Evolutionary conservation across 306 rosid species (phyloP), one percentile per base, ranked within the genome.

Genomic region (Vigna trinervia): DNA sequence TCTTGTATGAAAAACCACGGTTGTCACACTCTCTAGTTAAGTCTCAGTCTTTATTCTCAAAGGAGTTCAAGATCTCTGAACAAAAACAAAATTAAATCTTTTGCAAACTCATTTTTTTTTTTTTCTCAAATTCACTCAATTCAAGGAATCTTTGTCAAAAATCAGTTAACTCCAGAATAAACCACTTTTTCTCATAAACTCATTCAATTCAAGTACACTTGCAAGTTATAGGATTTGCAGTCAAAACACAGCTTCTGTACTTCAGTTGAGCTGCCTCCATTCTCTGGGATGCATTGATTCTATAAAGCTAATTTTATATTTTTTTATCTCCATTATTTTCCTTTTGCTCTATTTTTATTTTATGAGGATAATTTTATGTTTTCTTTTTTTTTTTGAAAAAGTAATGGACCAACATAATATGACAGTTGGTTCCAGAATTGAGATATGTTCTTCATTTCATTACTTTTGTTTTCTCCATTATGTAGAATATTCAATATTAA

Each of bases 381-480:
- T 54, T 5, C 12, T 26, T 12, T 43, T 58, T 57, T 22, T 57
- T 22, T 45, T 23, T 20, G 26, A 30, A 56, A 51, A 12, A 36
- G 20, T 5, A 52, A 28, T 51, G 14, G 39, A 13, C 13, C 13
- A 11, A 12, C 8, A 43, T 43, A 43, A 43, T 10, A 43, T 11
- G 8, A 43, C 13, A 43, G 48, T 10, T 43, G 48, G 13, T 43
- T 11, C 12, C 48, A 43, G 48, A 39, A 34, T 51, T 77, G 50
- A 68, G 50, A 28, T 23, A 14, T 11, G 69, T 12, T 39, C 47
- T 60, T 23, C 12, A 36, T 48, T 60, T 69, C n/a, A 59, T 59
- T 20, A 69, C 32, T 78, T 28, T 57, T 78, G 69, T 69, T 78
- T 78, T 30, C 12, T 77, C 57, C 8, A 53, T 56, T 39, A 39